Percentiles rank a stretch among this genome's conserved stretches.
Conservation (phyloP, 352 stramenopile genomes). For the Pythium rishiriense region DNA sequence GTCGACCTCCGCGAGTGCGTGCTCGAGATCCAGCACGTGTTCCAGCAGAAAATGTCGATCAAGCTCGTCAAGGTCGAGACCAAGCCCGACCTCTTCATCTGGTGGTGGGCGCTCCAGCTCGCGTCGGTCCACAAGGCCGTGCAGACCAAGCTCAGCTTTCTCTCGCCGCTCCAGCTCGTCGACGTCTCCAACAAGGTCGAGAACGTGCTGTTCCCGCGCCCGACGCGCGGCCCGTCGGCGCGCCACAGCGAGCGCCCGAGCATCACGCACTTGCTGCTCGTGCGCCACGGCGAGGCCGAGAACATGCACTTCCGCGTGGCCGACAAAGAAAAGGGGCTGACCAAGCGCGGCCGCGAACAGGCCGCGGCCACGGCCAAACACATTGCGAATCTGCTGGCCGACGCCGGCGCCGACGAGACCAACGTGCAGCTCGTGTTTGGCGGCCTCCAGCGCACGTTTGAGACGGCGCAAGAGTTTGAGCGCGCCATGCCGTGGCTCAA, state of each 20-base stretch:
- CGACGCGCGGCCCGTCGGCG: slow-evolving; percentile 21
- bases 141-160: slow-evolving; percentile 37
- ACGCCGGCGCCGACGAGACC: slow-evolving; percentile 18
- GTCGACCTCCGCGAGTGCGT: slow-evolving; percentile 51
- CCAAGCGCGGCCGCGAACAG: slow-evolving; percentile 55
- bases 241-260: slow-evolving; percentile 22
- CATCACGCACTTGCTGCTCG: slow-evolving; percentile 65
- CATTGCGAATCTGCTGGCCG: slow-evolving; percentile 50
- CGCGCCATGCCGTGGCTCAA: slow-evolving; percentile 69
- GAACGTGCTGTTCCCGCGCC: slow-evolving; percentile 63
- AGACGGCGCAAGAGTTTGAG: slow-evolving; percentile 62
- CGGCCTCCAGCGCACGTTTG: slow-evolving; percentile 59
- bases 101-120: slow-evolving; percentile 79
- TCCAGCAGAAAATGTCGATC: slow-evolving; percentile 39
- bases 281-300: slow-evolving; percentile 76
- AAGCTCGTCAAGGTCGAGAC: slow-evolving; percentile 53
- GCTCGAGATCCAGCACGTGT: slow-evolving; percentile 61
- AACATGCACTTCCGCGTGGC: slow-evolving; percentile 84
- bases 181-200: slow-evolving; percentile 51
- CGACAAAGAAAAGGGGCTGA: slow-evolving; percentile 76
- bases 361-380: slow-evolving; percentile 51
- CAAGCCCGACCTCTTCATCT: slow-evolving; percentile 67
- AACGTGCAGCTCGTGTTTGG: slow-evolving; percentile 73
- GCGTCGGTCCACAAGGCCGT: slow-evolving; percentile 44
- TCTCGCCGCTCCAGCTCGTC: slow-evolving; percentile 54